Base-by-base conservation (phyloP, 2,329 filamentous ascomycete genomes). In the Colletotrichum liriopes region DNA sequence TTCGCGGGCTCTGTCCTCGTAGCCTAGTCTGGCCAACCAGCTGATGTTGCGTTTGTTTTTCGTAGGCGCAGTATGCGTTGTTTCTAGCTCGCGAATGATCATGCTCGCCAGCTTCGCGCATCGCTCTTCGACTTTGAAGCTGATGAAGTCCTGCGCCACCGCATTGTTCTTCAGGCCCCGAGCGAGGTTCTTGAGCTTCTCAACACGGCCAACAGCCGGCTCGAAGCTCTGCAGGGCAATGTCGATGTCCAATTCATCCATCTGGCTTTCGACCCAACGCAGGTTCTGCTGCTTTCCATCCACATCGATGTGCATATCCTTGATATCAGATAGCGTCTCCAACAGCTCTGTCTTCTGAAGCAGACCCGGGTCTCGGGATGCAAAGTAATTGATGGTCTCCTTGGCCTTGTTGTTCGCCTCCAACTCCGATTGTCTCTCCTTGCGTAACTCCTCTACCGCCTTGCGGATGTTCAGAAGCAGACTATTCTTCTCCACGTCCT, bases 221-320 rank as follows among this genome's bases (percentile, higher is more conserved):
- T 98, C 95, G 75, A 98, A 96, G 52, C 90, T 89, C 80, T 98
- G 96, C 62, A 98, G 87, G 0, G 96, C 96, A 77, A 99, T 95
- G 77, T 97, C 93, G 77, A 98, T 98, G 78, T 99, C 96, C 7
- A 99, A 89, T 78, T 97, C 94, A 79, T 99, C 96, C 81, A 99
- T 93, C 82, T 98, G 94, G 64, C 92, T 91, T 81, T 99, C 96
- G 0, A 99, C 94, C 94, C 94, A 98, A 65, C 96, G 93, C 58
- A 99, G 88, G 79, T 96, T 98, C 80, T 98, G 94, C 81, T 98
- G 95, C 78, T 97, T 97, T 60, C 96, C 96, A 78, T 98, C 96
- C 18, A 98, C 94, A 77, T 99, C 96, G 76, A 99, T 95, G 67
- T 98, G 89, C 84, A 98, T 93, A 80, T 97, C 94, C 79, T 94